Evolutionary conservation across 2,329 filamentous ascomycete species (phyloP), one percentile per base, ranked within the genome.

Genomic region (Chalaropsis thielavioides): DNA sequence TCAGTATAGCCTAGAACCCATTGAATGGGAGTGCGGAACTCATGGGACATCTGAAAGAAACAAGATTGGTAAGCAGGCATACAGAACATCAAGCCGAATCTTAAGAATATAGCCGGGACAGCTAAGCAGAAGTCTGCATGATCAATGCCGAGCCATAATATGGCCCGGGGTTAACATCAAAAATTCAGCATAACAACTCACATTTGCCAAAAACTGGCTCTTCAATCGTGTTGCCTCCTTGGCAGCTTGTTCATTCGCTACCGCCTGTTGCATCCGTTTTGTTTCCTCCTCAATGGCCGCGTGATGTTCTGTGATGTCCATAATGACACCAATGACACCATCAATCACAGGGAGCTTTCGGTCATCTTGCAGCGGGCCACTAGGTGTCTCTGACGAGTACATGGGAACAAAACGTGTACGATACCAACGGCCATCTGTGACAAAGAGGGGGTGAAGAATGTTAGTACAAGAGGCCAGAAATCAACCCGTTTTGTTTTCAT

Each of bases 1-100:
- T 92, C 88, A 0, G 85, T 83, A 87, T 91, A 91, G 27, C 88
- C 88, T 67, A 92, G 85, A 4, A 92, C 87, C 22, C 89, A 89
- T 0, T 87, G 88, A 68, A 92, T 91, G 0, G 89, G 89, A 0
- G 86, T 90, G 54, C 86, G 79, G 61, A 90, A 89, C 71, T 90
- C 87, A 71, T 90, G 87, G n/a, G 84, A 88, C 87, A 90, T 90
- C 73, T 81, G n/a, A 72, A 17, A 19, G 35, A 13, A 24, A 35
- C 24, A 51, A 24, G 5, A 15, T 7, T 13, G 19, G 22, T 51
- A 51, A 51, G 22, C 22, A 51, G 1, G 11, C 22, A 15, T 3
- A 11, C 6, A 7, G 8, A 38, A 38, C 35, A 38, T 6, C 7
- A 8, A 8, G 35, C 35, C 35, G 35, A 8, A 38, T 38, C 35